phyloP scores from a whole-genome alignment of 495 filamentous ascomycete genomes.

The Aspergillus coremiiformis region DNA sequence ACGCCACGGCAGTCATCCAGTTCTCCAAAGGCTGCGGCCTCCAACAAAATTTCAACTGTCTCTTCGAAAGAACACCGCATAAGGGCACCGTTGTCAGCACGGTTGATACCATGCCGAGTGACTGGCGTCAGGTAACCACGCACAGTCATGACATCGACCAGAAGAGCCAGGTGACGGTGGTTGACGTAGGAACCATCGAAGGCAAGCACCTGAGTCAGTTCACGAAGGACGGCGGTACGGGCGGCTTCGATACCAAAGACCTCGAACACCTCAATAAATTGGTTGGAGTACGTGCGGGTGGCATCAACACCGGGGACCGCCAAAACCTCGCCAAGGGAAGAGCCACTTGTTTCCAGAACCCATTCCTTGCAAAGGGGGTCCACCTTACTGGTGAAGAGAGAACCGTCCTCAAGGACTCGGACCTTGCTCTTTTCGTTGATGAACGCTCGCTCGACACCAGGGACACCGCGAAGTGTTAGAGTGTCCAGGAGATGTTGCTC shows the following conservation, averaged over 20 bases:
- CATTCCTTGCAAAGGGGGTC: slow-evolving; percentile 76
- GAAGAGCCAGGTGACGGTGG: slow-evolving; percentile 90
- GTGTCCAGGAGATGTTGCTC: slow-evolving; percentile 87
- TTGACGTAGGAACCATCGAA: slow-evolving; percentile 99
- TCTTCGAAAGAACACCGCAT: slow-evolving; percentile 99
- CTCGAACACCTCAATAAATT: slow-evolving; percentile 85
- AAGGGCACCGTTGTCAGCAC: slow-evolving; percentile 91
- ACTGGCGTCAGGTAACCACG: slow-evolving; percentile 89
- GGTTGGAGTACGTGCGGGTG: slow-evolving; percentile 86
- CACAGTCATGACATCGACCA: slow-evolving; percentile 97
- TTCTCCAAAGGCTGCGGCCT: slow-evolving; percentile 89
- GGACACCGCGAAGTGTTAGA: slow-evolving; percentile 81
- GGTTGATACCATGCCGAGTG: slow-evolving; percentile 97
- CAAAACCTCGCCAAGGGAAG: slow-evolving; percentile 73
- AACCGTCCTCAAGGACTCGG: slow-evolving; percentile 54
- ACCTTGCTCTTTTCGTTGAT: slow-evolving; percentile 72
- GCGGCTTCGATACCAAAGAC: slow-evolving; percentile 96
- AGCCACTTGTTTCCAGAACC: slow-evolving; percentile 90
- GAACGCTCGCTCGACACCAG: slow-evolving; percentile 83
- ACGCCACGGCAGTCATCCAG: slow-evolving; percentile 96
- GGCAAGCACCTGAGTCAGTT: slow-evolving; percentile 82
- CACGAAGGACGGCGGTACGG: slow-evolving; percentile 73
- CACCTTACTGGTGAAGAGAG: slow-evolving; percentile 59
- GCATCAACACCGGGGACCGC: slow-evolving; percentile 83
- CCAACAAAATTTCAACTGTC: slow-evolving; percentile 94